Evolutionary conservation across 441 rosid genomes (phyloP).

Genomic region (Adansonia madagascariensis): DNA sequence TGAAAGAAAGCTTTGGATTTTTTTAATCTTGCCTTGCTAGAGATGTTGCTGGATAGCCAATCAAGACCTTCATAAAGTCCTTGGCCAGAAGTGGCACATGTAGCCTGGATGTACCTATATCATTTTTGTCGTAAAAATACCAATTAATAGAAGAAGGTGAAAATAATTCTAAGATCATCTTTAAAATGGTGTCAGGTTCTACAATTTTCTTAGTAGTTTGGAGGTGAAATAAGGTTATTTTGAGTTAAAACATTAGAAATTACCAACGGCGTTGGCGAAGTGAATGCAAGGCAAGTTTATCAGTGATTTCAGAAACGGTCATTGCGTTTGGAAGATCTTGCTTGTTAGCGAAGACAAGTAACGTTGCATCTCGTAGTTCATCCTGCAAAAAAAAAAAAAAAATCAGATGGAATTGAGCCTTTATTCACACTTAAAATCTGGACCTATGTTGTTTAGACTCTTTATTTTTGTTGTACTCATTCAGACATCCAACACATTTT

Average conservation of each 20-base stretch:
- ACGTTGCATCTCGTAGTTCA: conserved; percentile 48
- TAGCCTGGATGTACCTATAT: conserved; percentile 55
- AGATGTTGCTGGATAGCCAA: conserved; percentile 58
- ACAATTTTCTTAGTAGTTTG: background rate
- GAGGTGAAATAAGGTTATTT: background rate
- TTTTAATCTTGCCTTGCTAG: conserved; percentile 44
- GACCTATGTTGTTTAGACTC: too few species aligned
- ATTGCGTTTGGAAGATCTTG: conserved; percentile 66
- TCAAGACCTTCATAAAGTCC: conserved; percentile 76
- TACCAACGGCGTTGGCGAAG: conserved; percentile 67
- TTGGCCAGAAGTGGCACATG: conserved; percentile 65
- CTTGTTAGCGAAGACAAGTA: conserved; percentile 66
- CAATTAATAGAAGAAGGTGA: background rate
- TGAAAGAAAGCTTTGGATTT: background rate
- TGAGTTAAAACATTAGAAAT: background rate
- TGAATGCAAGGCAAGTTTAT: conserved; percentile 62
- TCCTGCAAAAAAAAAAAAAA: conserved; percentile 31
- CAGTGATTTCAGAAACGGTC: conserved; percentile 58
- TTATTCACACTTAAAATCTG: background rate
- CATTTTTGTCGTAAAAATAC: background rate
- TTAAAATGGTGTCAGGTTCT: background rate
- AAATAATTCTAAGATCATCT: background rate
- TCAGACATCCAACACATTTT: too few species aligned
- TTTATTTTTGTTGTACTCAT: too few species aligned
- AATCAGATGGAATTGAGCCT: background rate